Conservation (phyloP, 2,329 filamentous ascomycete species). For the Aureobasidium melanogenum region DNA sequence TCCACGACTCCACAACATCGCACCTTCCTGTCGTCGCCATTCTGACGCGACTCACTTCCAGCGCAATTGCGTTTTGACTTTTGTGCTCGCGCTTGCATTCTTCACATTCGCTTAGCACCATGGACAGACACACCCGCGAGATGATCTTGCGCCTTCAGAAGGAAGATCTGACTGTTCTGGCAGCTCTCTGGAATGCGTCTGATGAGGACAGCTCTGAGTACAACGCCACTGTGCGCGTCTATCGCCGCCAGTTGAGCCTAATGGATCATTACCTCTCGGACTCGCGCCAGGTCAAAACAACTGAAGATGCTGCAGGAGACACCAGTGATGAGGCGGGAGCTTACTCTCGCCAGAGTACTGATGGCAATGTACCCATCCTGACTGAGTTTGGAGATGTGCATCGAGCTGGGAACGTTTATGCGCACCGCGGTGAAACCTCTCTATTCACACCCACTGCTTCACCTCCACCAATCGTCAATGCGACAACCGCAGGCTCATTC, state of each 20-base stretch:
- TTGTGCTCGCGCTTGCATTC: neutral
- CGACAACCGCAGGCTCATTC: neutral
- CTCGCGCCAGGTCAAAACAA: neutral
- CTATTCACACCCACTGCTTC: neutral
- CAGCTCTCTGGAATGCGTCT: neutral
- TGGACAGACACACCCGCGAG: neutral
- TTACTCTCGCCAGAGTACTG: neutral
- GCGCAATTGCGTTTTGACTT: too few species aligned
- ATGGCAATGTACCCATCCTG: neutral
- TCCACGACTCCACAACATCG: neutral
- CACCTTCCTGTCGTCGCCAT: neutral
- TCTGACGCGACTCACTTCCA: neutral
- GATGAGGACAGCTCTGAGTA: neutral
- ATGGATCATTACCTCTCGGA: neutral
- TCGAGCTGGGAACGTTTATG: neutral
- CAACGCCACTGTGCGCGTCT: neutral
- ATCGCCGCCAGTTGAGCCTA: neutral
- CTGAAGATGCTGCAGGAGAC: neutral
- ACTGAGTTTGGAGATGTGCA: neutral
- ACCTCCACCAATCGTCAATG: too few species aligned
- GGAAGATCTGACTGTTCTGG: neutral
- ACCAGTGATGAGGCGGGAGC: neutral
- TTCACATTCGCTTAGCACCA: neutral
- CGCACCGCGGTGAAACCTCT: neutral
- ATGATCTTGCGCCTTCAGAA: neutral